Base-by-base conservation (phyloP, 176 grass and related monocot species). In the Olyra latifolia region DNA sequence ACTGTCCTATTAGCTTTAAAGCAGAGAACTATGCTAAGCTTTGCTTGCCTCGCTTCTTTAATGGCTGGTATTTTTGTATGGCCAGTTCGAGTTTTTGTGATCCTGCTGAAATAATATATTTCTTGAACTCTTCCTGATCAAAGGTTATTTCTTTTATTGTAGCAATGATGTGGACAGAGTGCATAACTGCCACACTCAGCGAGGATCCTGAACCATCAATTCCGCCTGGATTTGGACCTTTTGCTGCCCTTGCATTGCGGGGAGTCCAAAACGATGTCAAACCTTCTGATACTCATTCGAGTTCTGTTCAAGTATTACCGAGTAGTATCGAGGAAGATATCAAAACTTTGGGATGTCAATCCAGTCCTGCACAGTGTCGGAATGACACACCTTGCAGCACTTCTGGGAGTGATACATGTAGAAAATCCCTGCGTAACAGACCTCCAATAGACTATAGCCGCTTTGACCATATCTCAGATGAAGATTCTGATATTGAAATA, bases 161-260 rank as follows among this genome's bases (percentile, higher is more conserved):
- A 91, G 63, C 46, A 74, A 86, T 89, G 86, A 94, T 89, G 86
- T 89, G 83, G 60, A 91, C 83, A 40, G 86, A 94, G 76, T 88
- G 88, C 57, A 65, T 91, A 69, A 72, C 76, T 5, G 28, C 83
- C 73, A 74, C 79, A 8, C 76, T 89, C 58, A 59, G 69, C 14
- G 82, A 89, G 20, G 85, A 94, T 25, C 47, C 82, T 25, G 91
- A 91, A 60, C 90, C 90, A 30, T 87, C 88, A 11, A 76, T 96
- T 71, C 93, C 90, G 29, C 90, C 93, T 74, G 93, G 94, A 71
- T 97, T 97, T 84, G 89, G 88, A 25, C 87, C 89, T 12, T 80
- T 92, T 66, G 59, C 82, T 74, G 67, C 89, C 4, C 24, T 88
- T 23, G 60, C 85, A 42, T 82, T 84, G 25, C 78, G 46, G 65